These are phyloP conservation scores for Candida xyloterini DNA, from an alignment of 805 yeast genomes.

Conservation along the genomic window DNA sequence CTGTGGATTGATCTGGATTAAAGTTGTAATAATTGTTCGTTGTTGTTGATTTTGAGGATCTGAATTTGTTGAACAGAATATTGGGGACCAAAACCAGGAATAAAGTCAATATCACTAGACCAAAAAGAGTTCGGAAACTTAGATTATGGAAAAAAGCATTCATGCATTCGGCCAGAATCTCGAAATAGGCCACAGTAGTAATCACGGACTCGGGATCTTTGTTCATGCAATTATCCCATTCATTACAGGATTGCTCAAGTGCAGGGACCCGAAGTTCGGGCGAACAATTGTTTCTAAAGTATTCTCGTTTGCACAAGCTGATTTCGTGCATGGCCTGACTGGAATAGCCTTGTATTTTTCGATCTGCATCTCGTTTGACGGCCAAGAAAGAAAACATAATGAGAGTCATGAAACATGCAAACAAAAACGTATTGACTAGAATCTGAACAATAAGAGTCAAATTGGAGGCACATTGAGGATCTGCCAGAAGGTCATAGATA, in stretches of 20 bases:
- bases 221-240: conserved; percentile 82
- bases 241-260: conserved; percentile 61
- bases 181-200: conserved; percentile 33
- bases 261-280: conserved; percentile 69
- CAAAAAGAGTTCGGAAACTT: conserved; percentile 25
- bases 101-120: conserved; percentile 15
- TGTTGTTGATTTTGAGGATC: conserved; percentile 23
- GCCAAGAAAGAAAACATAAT: conserved; percentile 24
- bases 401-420: conserved; percentile 19
- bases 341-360: conserved; percentile 62
- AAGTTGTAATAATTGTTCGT: conserved; percentile 27
- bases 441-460: conserved; percentile 28
- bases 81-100: conserved; percentile 28
- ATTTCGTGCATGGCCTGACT: conserved; percentile 62
- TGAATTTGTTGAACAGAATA: conserved; percentile 26
- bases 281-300: conserved; percentile 68
- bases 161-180: conserved; percentile 33
- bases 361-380: conserved; percentile 57
- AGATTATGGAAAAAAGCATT: conserved; percentile 33
- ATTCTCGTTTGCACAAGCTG: conserved; percentile 65
- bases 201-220: conserved; percentile 56
- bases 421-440: conserved; percentile 24
- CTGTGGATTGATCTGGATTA: conserved; percentile 19
- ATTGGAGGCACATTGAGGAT: conserved; percentile 29
- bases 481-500: conserved; percentile 18